A percentile compares a stretch with the other conserved stretches of the same genome.
These are phyloP conservation scores for Coniochaeta sp. DNA, from an alignment of 2,329 filamentous ascomycete species.

Conservation along the genomic window DNA sequence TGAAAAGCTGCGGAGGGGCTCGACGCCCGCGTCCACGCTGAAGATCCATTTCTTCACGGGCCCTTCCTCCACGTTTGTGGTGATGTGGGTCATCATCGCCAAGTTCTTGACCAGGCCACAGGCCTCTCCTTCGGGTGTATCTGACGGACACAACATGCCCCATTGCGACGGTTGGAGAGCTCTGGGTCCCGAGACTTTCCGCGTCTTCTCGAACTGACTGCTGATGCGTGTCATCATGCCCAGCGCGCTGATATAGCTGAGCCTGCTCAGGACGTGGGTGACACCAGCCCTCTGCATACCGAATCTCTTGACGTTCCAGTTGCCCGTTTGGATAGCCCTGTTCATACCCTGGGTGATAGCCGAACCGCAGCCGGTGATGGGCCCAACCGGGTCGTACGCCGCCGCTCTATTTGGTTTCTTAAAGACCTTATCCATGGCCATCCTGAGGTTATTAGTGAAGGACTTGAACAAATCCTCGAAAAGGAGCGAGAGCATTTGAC, in stretches of 20 bases:
- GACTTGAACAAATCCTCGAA: slow-evolving; percentile 99
- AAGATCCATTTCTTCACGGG: slow-evolving; percentile 84
- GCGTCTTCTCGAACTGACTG: slow-evolving; percentile 97
- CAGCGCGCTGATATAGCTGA: slow-evolving; percentile 93
- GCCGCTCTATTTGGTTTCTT: slow-evolving; percentile 89
- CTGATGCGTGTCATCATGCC: slow-evolving; percentile 99
- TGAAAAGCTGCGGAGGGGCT: slow-evolving; percentile 60
- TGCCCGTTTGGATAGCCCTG: slow-evolving; percentile 91
- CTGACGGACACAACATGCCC: slow-evolving; percentile 94
- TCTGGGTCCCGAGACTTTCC: slow-evolving; percentile 92
- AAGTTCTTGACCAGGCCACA: slow-evolving; percentile 97
- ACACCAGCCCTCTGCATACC: slow-evolving; percentile 97
- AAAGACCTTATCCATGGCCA: slow-evolving; percentile 89
- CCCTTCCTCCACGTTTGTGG: slow-evolving; percentile 88
- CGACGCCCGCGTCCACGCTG: slow-evolving; percentile 76
- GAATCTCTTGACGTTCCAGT: slow-evolving; percentile 97
- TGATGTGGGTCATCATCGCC: slow-evolving; percentile 98
- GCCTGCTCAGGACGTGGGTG: slow-evolving; percentile 87
- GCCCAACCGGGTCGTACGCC: slow-evolving; percentile 77
- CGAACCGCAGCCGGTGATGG: slow-evolving; percentile 77
- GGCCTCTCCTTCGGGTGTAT: slow-evolving; percentile 97
- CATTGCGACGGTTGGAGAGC: slow-evolving; percentile 96
- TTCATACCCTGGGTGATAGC: slow-evolving; percentile 92
- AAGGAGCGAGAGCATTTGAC: slow-evolving; percentile 84
- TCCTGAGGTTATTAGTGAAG: slow-evolving; percentile 81